These are phyloP conservation scores for Pluteus cervinus DNA, from an alignment of 768 basidiomycete species.

Conservation along the genomic window DNA sequence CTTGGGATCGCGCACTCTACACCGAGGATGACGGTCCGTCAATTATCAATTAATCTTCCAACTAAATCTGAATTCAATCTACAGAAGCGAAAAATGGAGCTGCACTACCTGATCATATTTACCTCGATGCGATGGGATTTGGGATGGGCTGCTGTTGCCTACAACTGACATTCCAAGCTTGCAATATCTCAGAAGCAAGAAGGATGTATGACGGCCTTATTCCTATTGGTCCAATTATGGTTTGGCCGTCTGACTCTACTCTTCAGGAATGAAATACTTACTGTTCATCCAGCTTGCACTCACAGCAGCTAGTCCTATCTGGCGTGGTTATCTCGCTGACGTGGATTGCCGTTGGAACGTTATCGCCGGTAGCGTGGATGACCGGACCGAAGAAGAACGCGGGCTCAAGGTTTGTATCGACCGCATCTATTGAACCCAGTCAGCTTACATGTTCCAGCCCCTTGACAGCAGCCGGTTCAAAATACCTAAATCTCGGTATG, in stretches of 20 bases:
- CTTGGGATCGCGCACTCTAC: slow-evolving; percentile 78
- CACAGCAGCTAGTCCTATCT: slow-evolving; percentile 91
- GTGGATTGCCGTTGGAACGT: slow-evolving; percentile 99
- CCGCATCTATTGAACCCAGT: slow-evolving; percentile 2
- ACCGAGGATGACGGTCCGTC: slow-evolving; percentile 75
- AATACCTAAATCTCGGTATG: slow-evolving; percentile 97
- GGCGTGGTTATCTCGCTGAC: slow-evolving; percentile 91
- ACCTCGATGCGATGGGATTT: slow-evolving; percentile 99
- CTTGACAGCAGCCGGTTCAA: slow-evolving; percentile 64
- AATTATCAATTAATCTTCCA: background rate
- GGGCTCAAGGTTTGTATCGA: slow-evolving; percentile 59
- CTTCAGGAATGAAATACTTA: slow-evolving; percentile 4
- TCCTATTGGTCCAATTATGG: slow-evolving; percentile 93
- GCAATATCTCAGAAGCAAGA: slow-evolving; percentile 87
- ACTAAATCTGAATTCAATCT: slow-evolving; percentile 3
- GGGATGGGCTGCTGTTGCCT: slow-evolving; percentile 99
- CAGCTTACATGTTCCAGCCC: slow-evolving; percentile 44
- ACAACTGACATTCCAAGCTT: slow-evolving; percentile 96
- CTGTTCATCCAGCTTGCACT: slow-evolving; percentile 67
- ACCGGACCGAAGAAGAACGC: slow-evolving; percentile 92
- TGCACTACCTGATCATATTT: slow-evolving; percentile 86
- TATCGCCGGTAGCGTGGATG: slow-evolving; percentile 97
- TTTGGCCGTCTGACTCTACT: slow-evolving; percentile 26
- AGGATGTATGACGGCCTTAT: slow-evolving; percentile 95
- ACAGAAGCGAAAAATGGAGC: slow-evolving; percentile 87